Evolutionary conservation across 2,329 filamentous ascomycete species (phyloP).

Genomic region (Pseudogymnoascus verrucosus): DNA sequence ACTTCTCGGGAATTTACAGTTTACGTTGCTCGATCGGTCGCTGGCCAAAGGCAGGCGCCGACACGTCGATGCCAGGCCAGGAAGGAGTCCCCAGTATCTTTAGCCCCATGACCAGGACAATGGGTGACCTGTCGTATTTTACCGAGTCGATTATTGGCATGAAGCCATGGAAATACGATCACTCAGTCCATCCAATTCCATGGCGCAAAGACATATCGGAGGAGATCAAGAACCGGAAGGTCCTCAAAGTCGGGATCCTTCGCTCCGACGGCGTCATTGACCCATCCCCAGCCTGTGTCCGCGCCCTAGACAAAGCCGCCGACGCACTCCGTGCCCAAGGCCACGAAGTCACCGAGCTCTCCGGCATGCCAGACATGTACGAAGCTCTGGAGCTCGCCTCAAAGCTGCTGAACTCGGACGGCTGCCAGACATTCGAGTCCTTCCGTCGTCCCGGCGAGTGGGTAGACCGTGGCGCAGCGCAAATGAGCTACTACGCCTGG

Average conservation of each 20-base stretch:
- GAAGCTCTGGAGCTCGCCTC: slow-evolving; percentile 69
- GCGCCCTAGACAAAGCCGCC: slow-evolving; percentile 65
- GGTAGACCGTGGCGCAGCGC: slow-evolving; percentile 68
- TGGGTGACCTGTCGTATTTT: slow-evolving; percentile 79
- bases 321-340: slow-evolving; percentile 61
- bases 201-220: slow-evolving; percentile 60
- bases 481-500: slow-evolving; percentile 66
- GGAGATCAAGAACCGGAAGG: slow-evolving; percentile 52
- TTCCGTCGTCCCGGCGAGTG: slow-evolving; percentile 71
- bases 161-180: slow-evolving; percentile 84
- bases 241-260: slow-evolving; percentile 67
- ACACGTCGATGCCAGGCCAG: slow-evolving; percentile 85
- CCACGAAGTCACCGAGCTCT: slow-evolving; percentile 60
- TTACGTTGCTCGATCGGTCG: slow-evolving; percentile 80
- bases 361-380: slow-evolving; percentile 59
- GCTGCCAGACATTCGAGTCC: slow-evolving; percentile 69
- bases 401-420: slow-evolving; percentile 76
- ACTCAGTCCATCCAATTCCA: slow-evolving; percentile 73
- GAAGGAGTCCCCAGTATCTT: slow-evolving; percentile 85
- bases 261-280: slow-evolving; percentile 76
- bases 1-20: slow-evolving; percentile 84
- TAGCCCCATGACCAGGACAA: slow-evolving; percentile 82
- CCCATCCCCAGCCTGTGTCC: slow-evolving; percentile 73
- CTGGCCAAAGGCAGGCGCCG: slow-evolving; percentile 79
- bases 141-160: slow-evolving; percentile 68